phyloP scores from a whole-genome alignment of 1,139 yeast genomes.

The Blastobotrys indianensis region DNA sequence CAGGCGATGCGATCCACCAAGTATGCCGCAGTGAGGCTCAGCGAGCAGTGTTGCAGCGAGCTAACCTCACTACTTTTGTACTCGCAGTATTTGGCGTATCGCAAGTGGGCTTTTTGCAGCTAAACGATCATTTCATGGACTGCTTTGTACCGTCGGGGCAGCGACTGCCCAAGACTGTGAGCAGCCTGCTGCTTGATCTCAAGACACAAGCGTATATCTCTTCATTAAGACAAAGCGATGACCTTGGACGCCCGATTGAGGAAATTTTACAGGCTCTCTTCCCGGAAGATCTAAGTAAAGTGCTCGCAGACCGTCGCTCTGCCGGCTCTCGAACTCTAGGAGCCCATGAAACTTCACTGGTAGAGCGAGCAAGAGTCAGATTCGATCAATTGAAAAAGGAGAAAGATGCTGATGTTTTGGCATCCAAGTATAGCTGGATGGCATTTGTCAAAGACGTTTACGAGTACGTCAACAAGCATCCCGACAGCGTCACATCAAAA shows the following conservation, averaged over 20 bases:
- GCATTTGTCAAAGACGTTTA: constrained; percentile 65
- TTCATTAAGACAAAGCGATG: constrained; percentile 60
- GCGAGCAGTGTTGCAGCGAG: constrained; percentile 56
- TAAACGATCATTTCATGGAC: constrained; percentile 77
- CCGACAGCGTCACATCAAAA: constrained; percentile 15
- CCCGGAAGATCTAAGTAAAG: constrained; percentile 48
- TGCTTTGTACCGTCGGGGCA: constrained; percentile 52
- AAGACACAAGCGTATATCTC: constrained; percentile 94
- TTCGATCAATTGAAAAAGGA: constrained; percentile 52
- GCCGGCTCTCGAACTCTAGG: constrained; percentile 19
- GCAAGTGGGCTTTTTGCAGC: constrained; percentile 80
- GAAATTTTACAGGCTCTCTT: constrained; percentile 74
- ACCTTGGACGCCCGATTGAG: constrained; percentile 49
- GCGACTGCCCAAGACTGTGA: constrained; percentile 72
- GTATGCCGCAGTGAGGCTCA: constrained; percentile 11
- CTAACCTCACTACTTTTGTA: constrained; percentile 80
- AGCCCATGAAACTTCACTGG: constrained; percentile 59
- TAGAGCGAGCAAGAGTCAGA: constrained; percentile 63
- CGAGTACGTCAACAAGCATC: constrained; percentile 71
- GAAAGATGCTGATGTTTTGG: constrained; percentile 44
- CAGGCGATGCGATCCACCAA: constrained; percentile 16
- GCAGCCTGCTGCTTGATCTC: constrained; percentile 71
- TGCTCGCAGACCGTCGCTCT: constrained; percentile 38
- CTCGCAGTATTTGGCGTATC: constrained; percentile 79
- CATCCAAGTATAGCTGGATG: constrained; percentile 67